Conservation (phyloP, 2,329 filamentous ascomycete genomes). For the Botrytis fragariae region DNA sequence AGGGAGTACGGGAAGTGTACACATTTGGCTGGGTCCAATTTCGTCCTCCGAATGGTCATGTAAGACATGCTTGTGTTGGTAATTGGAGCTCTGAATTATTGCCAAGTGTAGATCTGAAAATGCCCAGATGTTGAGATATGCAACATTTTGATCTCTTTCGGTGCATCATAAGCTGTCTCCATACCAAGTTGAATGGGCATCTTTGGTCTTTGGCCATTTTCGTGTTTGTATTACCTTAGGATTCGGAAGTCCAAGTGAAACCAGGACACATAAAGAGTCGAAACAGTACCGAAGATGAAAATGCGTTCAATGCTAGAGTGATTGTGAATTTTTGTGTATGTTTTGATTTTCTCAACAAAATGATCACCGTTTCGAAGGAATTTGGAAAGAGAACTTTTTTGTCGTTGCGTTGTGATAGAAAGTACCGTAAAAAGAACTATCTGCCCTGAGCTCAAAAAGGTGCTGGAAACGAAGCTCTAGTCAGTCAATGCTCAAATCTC, state of each 20-base stretch:
- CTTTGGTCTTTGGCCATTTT: not conserved
- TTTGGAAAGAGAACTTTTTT: not conserved
- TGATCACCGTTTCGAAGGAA: not conserved
- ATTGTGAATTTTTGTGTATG: not conserved
- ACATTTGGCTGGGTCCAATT: not conserved
- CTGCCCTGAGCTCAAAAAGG: not conserved
- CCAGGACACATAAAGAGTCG: not conserved
- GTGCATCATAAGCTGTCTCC: not conserved
- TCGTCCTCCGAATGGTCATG: not conserved
- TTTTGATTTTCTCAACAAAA: not conserved
- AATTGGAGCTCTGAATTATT: not conserved
- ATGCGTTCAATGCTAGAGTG: not conserved
- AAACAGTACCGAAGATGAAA: too few species aligned
- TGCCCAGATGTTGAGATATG: conserved; percentile 6
- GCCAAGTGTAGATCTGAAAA: conserved; percentile 2
- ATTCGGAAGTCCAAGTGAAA: not conserved
- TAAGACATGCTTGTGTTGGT: not conserved
- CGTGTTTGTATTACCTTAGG: not conserved
- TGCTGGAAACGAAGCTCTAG: too few species aligned
- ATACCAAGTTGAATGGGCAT: not conserved
- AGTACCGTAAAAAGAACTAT: not conserved
- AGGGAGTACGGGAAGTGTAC: not conserved
- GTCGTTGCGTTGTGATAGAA: not conserved
- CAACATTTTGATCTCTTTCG: conserved; percentile 4
- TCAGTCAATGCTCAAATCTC: not conserved